phyloP scores from a whole-genome alignment of 2,329 filamentous ascomycete genomes.

The Gremmenia infestans region DNA sequence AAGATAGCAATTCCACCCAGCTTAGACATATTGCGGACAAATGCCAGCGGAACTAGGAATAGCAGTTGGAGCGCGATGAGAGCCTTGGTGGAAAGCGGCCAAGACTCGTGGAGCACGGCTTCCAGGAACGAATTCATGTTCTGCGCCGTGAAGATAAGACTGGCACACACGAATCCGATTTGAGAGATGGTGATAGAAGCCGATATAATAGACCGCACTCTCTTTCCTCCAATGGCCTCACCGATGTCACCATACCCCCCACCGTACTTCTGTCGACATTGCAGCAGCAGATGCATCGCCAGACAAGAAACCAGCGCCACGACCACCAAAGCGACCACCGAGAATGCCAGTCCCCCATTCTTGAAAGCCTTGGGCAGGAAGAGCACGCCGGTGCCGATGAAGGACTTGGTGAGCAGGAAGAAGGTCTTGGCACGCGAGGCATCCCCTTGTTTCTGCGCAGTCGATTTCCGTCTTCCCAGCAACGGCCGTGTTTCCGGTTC shows the following conservation, averaged over 20 bases:
- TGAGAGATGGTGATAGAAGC: slow-evolving; percentile 89
- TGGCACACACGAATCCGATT: slow-evolving; percentile 86
- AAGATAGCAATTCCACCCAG: slow-evolving; percentile 88
- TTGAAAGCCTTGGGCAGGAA: slow-evolving; percentile 88
- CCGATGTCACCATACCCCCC: slow-evolving; percentile 96
- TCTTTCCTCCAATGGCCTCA: slow-evolving; percentile 79
- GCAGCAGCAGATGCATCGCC: slow-evolving; percentile 77
- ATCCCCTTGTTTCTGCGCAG: slow-evolving; percentile 58
- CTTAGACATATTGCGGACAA: slow-evolving; percentile 93
- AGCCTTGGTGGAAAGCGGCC: slow-evolving; percentile 75
- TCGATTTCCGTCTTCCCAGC: slow-evolving; percentile 60
- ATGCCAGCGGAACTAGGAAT: slow-evolving; percentile 85
- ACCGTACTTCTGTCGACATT: slow-evolving; percentile 52
- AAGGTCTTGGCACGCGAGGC: slow-evolving; percentile 73
- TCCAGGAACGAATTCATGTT: slow-evolving; percentile 90
- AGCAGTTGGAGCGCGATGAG: slow-evolving; percentile 90
- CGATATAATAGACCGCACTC: slow-evolving; percentile 81
- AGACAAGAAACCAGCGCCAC: slow-evolving; percentile 95
- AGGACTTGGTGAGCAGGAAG: slow-evolving; percentile 88
- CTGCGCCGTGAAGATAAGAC: slow-evolving; percentile 92
- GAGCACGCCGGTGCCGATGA: slow-evolving; percentile 89
- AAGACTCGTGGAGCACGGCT: slow-evolving; percentile 80
- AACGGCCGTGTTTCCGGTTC: slow-evolving; percentile 63
- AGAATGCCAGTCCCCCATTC: slow-evolving; percentile 94
- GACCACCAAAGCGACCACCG: slow-evolving; percentile 74